A percentile compares a stretch with the other conserved stretches of the same genome.
phyloP scores from a whole-genome alignment of 2,329 filamentous ascomycete species.

The Fusarium incarnatum region DNA sequence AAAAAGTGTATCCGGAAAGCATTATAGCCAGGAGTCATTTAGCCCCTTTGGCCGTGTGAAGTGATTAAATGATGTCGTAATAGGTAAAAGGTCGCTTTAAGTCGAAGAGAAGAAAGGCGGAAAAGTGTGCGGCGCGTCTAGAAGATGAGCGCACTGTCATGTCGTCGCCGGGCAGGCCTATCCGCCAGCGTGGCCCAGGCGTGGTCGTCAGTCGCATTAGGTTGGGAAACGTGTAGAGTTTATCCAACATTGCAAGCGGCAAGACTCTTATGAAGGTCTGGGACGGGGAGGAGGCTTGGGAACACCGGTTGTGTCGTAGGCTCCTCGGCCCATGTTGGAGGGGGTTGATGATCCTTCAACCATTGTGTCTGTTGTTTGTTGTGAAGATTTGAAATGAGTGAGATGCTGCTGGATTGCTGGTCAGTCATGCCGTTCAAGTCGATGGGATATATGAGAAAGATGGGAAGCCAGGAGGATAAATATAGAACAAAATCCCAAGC shows the following conservation, averaged over 20 bases:
- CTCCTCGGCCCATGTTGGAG: constrained; percentile 63
- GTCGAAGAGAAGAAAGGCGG: constrained; percentile 37
- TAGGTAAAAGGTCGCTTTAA: constrained; percentile 38
- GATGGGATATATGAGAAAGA: neutral
- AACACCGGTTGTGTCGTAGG: constrained; percentile 64
- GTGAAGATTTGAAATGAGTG: constrained; percentile 16
- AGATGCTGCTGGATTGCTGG: constrained; percentile 19
- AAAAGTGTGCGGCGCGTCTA: constrained; percentile 21
- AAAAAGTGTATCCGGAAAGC: constrained; percentile 50
- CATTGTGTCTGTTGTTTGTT: constrained; percentile 52
- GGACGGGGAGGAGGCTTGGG: constrained; percentile 60
- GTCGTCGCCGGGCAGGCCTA: constrained; percentile 35
- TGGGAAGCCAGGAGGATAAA: neutral
- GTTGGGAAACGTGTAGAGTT: constrained; percentile 32
- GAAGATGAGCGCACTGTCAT: constrained; percentile 20
- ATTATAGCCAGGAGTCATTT: constrained; percentile 44
- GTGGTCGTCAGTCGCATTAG: constrained; percentile 36
- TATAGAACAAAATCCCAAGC: constrained; percentile 2
- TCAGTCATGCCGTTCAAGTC: constrained; percentile 25
- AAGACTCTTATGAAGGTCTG: constrained; percentile 52
- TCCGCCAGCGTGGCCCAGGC: constrained; percentile 38
- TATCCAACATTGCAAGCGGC: constrained; percentile 37
- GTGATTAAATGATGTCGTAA: constrained; percentile 43
- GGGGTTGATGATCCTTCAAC: constrained; percentile 50
- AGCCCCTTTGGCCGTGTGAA: constrained; percentile 35